A percentile compares a stretch with the other conserved stretches of the same genome.
These are phyloP conservation scores for Saccharomycopsis crataegensis DNA, from an alignment of 1,139 yeast genomes.

Conservation along the genomic window DNA sequence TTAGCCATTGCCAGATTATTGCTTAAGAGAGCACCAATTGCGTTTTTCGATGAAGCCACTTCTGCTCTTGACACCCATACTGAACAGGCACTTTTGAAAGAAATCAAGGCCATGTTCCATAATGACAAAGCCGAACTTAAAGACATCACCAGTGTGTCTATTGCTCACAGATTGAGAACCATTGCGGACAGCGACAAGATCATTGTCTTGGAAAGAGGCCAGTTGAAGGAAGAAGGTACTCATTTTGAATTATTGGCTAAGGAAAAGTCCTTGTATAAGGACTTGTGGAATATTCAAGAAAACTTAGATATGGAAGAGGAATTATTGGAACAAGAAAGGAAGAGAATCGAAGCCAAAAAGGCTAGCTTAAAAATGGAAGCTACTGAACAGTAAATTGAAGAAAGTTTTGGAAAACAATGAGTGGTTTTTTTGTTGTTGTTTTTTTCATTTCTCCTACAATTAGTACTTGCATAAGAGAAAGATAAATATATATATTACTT, in stretches of 20 bases:
- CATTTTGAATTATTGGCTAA: conserved; percentile 54
- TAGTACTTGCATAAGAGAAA: background rate
- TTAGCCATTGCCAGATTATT: conserved; percentile 86
- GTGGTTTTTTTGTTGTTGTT: background rate
- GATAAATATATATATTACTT: background rate
- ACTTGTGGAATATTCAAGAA: conserved; percentile 91
- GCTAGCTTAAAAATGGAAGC: conserved; percentile 1
- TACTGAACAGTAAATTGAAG: background rate
- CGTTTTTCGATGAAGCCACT: conserved; percentile 96
- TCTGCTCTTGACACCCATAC: conserved; percentile 96
- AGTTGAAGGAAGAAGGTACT: conserved; percentile 80
- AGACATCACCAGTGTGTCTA: conserved; percentile 63
- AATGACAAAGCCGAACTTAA: conserved; percentile 1
- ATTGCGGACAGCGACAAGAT: conserved; percentile 93
- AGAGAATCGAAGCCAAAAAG: conserved; percentile 16
- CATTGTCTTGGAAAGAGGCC: conserved; percentile 74
- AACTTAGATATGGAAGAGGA: conserved; percentile 46
- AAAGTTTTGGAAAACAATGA: too few species aligned
- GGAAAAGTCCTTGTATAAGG: conserved; percentile 56
- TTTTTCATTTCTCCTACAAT: background rate
- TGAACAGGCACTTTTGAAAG: conserved; percentile 72
- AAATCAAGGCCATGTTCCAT: conserved; percentile 57
- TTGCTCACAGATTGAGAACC: conserved; percentile 91
- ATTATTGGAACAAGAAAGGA: conserved; percentile 26
- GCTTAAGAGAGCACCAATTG: conserved; percentile 77